Base-by-base conservation (phyloP, 1,139 yeast species). In the Candida gigantensis region DNA sequence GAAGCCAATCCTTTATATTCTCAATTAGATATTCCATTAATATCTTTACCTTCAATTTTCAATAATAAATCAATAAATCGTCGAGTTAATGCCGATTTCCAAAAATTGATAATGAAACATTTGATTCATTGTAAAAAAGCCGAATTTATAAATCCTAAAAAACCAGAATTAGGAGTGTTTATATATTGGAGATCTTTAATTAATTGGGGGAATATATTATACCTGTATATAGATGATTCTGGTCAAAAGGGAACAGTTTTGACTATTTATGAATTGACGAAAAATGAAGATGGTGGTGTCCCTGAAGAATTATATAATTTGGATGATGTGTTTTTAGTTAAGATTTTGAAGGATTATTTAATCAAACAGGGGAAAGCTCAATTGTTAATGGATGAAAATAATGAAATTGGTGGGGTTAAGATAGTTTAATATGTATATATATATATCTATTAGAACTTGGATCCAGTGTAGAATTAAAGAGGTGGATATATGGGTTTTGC, bases 211-310 rank as follows among this genome's bases (percentile, higher is more conserved):
- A 75, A 79, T 11, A 53, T 75, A 24, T 52, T 70, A 19, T 58
- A 63, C 44, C 63, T 55, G 15, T 62, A 66, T 53, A 64, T 86
- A 14, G 90, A 83, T 38, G 66, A 69, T 11, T 75, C 90, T 0
- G 96, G 96, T 0, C 95, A 88, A 56, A 67, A 74, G 39, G 89
- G 89, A 5, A 68, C 82, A 1, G 84, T 92, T 2, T 62, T 92
- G 38, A 92, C 98, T 0, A 60, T 89, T 7, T 90, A 85, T 59
- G 98, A 92, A 57, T 59, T 92, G 31, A 67, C 77, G 0, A 75
- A 78, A 43, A 85, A 87, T 51, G 72, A 67, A 32, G 95, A 85
- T 25, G 36, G 31, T n/a, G 30, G 10, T 11, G 18, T 63, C 3
- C 71, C 73, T 2, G 78, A 77, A 45, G 81, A 76, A 29, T 79